A percentile compares a stretch with the other conserved stretches of the same genome.
phyloP scores from a whole-genome alignment of 495 filamentous ascomycete species.

The Xylaria venustula region DNA sequence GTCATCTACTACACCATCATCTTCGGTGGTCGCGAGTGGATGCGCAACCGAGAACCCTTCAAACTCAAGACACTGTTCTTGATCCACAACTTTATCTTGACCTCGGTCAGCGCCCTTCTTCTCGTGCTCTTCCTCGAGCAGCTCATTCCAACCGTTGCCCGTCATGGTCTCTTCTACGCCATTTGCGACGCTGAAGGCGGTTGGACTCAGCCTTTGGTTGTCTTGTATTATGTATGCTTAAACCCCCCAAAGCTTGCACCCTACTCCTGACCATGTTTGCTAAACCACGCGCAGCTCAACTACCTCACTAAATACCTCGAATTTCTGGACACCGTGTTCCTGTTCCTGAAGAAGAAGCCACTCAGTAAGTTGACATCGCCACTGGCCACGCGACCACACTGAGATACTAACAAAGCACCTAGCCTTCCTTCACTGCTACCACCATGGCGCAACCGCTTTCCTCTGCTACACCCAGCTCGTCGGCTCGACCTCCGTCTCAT shows the following conservation, averaged over 20 bases:
- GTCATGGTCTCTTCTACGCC: conserved; percentile 67
- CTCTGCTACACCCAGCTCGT: conserved; percentile 85
- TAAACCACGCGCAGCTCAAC: conserved; percentile 62
- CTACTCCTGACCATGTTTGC: conserved; percentile 14
- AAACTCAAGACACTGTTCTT: conserved; percentile 69
- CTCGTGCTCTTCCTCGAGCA: conserved; percentile 73
- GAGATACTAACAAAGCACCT: conserved; percentile 1
- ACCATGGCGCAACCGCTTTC: conserved; percentile 79
- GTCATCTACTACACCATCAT: conserved; percentile 72
- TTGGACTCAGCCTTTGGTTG: conserved; percentile 75
- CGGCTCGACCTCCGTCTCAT: conserved; percentile 73
- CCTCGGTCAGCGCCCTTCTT: conserved; percentile 64
- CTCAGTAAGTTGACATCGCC: conserved; percentile 54
- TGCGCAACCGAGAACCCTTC: conserved; percentile 67
- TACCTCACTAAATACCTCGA: conserved; percentile 84
- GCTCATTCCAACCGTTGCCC: conserved; percentile 64
- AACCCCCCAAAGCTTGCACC: neutral
- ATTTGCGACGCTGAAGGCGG: conserved; percentile 71
- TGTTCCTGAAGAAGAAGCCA: conserved; percentile 86
- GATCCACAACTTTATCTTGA: conserved; percentile 80
- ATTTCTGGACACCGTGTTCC: conserved; percentile 76
- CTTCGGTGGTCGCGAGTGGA: conserved; percentile 70
- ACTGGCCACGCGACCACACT: neutral
- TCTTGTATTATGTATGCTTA: conserved; percentile 73
- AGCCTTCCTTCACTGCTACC: conserved; percentile 87